Base-by-base conservation (phyloP, 345 rosid species). In the Cardamine chenopodiifolia region DNA sequence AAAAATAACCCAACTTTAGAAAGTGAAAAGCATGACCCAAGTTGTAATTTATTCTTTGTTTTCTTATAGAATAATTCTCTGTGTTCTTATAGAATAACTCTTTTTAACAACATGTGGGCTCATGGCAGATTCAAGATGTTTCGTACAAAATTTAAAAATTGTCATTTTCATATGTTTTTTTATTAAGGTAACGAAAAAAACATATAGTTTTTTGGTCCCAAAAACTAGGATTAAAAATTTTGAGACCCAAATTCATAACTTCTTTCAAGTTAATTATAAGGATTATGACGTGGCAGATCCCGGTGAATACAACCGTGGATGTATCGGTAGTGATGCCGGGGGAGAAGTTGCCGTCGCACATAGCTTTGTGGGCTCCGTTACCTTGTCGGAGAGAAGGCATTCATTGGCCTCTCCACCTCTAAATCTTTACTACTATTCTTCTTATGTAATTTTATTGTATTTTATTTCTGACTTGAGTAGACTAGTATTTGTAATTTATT, bases 281-380 rank as follows among this genome's bases (percentile, higher is more conserved):
- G 68, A 61, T 26, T 25, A 15, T 39, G 47, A 54, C 25, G 14
- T 76, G 64, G 64, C 83, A 85, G 94, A 84, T 80, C 29, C 71
- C 77, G 23, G 69, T 71, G 75, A 31, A 80, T 26, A 76, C 78
- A 59, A 83, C 85, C 8, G 47, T 76, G 35, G 97, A 90, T 81
- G 86, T 84, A 75, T 87, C 96, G 31, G 97, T 91, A 31, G 65
- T 87, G 83, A 93, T 93, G 97, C 98, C 98, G 1, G 98, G 97
- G 55, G 87, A 88, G 70, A 80, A 82, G 17, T 39, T 80, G 35
- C 96, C 98, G 12, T 89, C 95, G 61, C 86, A 73, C 80, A 86
- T 93, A 59, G 98, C 98, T 11, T 89, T 85, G 67, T 92, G 89
- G n/a, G 88, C 96, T 49, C 97, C 98, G n/a, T 82, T 90, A n/a